Conservation (phyloP, 257 asterid species). For the Linaria vulgaris region DNA sequence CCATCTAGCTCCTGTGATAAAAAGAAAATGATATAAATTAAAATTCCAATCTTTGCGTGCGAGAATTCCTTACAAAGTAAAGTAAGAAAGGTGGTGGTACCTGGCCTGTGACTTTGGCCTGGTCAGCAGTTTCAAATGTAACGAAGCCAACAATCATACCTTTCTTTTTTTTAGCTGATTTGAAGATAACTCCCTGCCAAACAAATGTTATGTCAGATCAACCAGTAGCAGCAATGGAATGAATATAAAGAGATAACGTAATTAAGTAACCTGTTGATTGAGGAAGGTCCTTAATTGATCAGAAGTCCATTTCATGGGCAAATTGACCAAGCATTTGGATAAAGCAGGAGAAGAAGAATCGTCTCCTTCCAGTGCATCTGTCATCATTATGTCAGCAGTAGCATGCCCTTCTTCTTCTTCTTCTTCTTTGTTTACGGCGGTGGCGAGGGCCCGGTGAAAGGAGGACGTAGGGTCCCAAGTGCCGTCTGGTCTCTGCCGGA, state of each 20-base stretch:
- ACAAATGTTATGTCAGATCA: conserved; percentile 16
- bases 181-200: conserved; percentile 57
- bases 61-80: conserved; percentile 4
- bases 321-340: conserved; percentile 72
- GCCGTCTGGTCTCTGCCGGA: conserved; percentile 66
- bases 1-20: conserved; percentile 89
- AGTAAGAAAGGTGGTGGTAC: conserved; percentile 31
- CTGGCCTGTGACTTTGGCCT: conserved; percentile 56
- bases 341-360: conserved; percentile 45
- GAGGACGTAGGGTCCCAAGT: conserved; percentile 99
- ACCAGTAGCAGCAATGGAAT: too few species aligned
- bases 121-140: conserved; percentile 63
- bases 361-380: conserved; percentile 61
- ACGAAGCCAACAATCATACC: conserved; percentile 94
- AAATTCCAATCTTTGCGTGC: conserved; percentile 3
- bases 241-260: too few species aligned
- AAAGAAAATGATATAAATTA: conserved; percentile 24
- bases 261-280: conserved; percentile 51
- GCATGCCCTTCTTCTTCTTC: conserved; percentile 24
- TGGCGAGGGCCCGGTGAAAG: conserved; percentile 78
- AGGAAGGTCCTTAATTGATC: conserved; percentile 71
- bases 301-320: conserved; percentile 86
- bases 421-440: conserved; percentile 40
- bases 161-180: conserved; percentile 91
- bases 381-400: conserved; percentile 68